Conservation (phyloP, 2,329 filamentous ascomycete species). For the Colletotrichum agaves region DNA sequence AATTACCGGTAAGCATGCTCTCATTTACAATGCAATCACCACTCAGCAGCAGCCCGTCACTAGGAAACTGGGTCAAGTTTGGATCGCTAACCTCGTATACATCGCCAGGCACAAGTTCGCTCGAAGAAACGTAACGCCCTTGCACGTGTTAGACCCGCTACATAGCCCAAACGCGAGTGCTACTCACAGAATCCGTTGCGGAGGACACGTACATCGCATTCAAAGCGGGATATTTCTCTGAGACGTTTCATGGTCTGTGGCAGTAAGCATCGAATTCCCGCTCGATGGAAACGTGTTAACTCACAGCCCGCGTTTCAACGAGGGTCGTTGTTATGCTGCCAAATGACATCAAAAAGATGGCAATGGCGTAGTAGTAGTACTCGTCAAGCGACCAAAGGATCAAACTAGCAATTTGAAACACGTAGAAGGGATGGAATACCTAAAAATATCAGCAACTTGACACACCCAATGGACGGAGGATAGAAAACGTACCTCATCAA, state of each 20-base stretch:
- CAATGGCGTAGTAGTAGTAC: constrained; percentile 97
- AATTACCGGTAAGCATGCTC: constrained; percentile 87
- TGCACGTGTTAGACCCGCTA: neutral
- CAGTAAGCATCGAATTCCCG: constrained; percentile 18
- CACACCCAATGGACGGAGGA: neutral
- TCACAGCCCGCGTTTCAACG: constrained; percentile 84
- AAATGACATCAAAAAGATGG: constrained; percentile 94
- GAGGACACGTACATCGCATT: constrained; percentile 93
- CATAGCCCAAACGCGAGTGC: neutral
- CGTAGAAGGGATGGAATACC: constrained; percentile 97
- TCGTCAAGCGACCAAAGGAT: constrained; percentile 94
- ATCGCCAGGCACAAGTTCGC: constrained; percentile 92
- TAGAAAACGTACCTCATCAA: constrained; percentile 76
- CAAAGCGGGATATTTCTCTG: constrained; percentile 91
- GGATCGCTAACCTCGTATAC: constrained; percentile 98
- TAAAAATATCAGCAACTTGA: constrained; percentile 49
- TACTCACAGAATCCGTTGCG: constrained; percentile 90
- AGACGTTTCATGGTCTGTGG: constrained; percentile 85
- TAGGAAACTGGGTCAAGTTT: constrained; percentile 86
- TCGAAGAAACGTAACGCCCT: constrained; percentile 85
- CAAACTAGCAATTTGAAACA: constrained; percentile 96
- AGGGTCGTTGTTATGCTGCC: constrained; percentile 92
- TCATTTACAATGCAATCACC: constrained; percentile 99
- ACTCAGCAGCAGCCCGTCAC: constrained; percentile 88
- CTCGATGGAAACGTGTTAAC: constrained; percentile 42